phyloP scores from a whole-genome alignment of 495 filamentous ascomycete species.

The Bathelium albidoporum region DNA sequence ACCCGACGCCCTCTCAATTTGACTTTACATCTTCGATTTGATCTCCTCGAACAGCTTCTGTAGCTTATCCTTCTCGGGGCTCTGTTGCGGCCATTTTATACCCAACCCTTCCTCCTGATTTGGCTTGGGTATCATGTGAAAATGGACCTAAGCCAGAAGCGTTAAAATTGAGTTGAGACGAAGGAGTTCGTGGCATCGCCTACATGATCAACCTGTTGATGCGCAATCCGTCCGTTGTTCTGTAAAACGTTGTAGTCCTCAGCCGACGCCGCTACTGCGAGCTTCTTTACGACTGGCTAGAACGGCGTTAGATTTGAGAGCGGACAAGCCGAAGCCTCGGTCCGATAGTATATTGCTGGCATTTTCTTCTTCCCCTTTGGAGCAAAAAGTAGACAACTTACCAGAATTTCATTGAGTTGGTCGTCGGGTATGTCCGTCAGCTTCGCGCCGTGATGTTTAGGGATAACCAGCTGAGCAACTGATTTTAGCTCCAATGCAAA shows the following conservation, averaged over 20 bases:
- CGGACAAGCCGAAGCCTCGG: too few relatives aligned
- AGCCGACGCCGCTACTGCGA: conserved; percentile 66
- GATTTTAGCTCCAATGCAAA: background rate
- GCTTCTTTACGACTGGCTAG: conserved; percentile 80
- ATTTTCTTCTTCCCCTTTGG: background rate
- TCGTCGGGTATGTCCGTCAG: conserved; percentile 92
- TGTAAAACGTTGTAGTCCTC: conserved; percentile 86
- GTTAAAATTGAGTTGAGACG: background rate
- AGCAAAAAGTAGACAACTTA: conserved; percentile 30
- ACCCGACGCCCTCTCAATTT: background rate
- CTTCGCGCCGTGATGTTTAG: conserved; percentile 89
- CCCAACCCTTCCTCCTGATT: conserved; percentile 71
- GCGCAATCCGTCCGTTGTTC: conserved; percentile 90
- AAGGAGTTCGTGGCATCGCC: conserved; percentile 17
- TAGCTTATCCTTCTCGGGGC: conserved; percentile 69
- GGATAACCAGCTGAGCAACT: conserved; percentile 76
- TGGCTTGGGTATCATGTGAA: conserved; percentile 98
- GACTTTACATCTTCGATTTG: conserved; percentile 73
- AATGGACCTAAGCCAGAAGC: conserved; percentile 56
- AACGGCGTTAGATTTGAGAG: background rate
- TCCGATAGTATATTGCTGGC: background rate
- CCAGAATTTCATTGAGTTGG: conserved; percentile 68
- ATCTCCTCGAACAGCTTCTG: conserved; percentile 72
- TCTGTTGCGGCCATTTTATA: conserved; percentile 69
- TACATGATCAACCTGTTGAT: conserved; percentile 91